Evolutionary conservation across 306 rosid genomes (phyloP).

Genomic region (Oemleria cerasiformis): DNA sequence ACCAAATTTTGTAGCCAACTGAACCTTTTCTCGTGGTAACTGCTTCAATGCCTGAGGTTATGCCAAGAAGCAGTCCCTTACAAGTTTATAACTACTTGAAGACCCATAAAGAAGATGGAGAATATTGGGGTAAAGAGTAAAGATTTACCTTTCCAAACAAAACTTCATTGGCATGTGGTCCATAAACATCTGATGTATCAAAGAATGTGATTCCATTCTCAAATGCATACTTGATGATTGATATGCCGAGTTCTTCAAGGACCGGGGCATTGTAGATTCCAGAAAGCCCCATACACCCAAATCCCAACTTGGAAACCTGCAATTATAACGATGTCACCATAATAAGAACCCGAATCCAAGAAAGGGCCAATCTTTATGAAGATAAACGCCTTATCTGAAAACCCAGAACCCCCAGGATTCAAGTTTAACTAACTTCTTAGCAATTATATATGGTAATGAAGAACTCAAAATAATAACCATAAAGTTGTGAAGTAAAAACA

Average conservation of each 20-base stretch:
- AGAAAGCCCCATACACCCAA: constrained; percentile 39
- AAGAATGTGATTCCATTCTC: constrained; percentile 41
- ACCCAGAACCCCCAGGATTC: too few relatives aligned
- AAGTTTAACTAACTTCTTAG: too few relatives aligned
- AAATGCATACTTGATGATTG: constrained; percentile 28
- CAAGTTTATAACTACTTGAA: not conserved
- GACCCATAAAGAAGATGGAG: not conserved
- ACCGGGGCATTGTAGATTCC: constrained; percentile 34
- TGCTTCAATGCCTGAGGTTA: constrained; percentile 54
- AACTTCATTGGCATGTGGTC: constrained; percentile 32
- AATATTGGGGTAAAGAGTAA: too few relatives aligned
- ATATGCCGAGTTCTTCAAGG: constrained; percentile 29
- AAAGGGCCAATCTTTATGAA: too few relatives aligned
- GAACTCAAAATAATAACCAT: not conserved
- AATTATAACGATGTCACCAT: too few relatives aligned
- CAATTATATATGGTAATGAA: not conserved
- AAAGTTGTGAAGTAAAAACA: not conserved
- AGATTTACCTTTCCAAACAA: constrained; percentile 35
- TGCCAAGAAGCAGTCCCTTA: not conserved
- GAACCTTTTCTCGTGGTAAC: constrained; percentile 68
- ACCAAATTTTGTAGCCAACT: constrained; percentile 84
- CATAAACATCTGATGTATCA: constrained; percentile 37
- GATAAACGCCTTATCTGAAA: too few relatives aligned
- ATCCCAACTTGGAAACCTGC: constrained; percentile 46
- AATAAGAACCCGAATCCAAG: too few relatives aligned